Conservation (phyloP, 1,139 yeast genomes). For the Pneumocystis wakefieldiae region DNA sequence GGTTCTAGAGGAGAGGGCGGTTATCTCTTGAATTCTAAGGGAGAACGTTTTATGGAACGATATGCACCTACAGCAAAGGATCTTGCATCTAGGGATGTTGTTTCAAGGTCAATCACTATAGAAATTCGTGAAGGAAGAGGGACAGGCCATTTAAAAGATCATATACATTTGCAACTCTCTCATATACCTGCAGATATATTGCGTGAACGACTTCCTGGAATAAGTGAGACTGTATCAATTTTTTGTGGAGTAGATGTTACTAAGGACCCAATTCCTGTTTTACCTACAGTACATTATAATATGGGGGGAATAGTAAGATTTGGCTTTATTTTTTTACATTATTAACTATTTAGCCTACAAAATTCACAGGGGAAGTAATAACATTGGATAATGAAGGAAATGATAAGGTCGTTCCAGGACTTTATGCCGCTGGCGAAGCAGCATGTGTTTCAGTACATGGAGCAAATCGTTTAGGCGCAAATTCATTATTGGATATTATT, state of each 20-base stretch:
- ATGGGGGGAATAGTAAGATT: conserved; percentile 75
- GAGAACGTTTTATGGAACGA: conserved; percentile 99
- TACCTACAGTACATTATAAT: conserved; percentile 97
- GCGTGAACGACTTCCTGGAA: conserved; percentile 96
- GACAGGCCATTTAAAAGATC: conserved; percentile 93
- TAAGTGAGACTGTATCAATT: conserved; percentile 94
- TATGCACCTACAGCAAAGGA: conserved; percentile 98
- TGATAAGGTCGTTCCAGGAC: conserved; percentile 84
- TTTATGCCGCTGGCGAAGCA: conserved; percentile 96
- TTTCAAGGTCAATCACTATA: conserved; percentile 94
- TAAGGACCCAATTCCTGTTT: conserved; percentile 95
- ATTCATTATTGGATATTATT: conserved; percentile 91
- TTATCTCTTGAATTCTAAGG: conserved; percentile 84
- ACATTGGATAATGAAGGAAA: conserved; percentile 76
- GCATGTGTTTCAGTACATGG: conserved; percentile 99
- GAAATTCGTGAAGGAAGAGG: conserved; percentile 99
- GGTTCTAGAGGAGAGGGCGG: conserved; percentile 99
- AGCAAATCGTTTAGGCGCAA: conserved; percentile 98
- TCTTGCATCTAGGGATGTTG: conserved; percentile 96
- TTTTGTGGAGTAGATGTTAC: conserved; percentile 99
- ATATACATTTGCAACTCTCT: conserved; percentile 83
- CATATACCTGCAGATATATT: conserved; percentile 87
- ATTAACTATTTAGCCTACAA: background rate
- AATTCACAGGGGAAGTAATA: conserved; percentile 42
- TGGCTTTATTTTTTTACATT: background rate